Percentiles rank a stretch among this genome's conserved stretches.
These are phyloP conservation scores for Podaxis pistillaris DNA, from an alignment of 768 basidiomycete species.

Conservation along the genomic window DNA sequence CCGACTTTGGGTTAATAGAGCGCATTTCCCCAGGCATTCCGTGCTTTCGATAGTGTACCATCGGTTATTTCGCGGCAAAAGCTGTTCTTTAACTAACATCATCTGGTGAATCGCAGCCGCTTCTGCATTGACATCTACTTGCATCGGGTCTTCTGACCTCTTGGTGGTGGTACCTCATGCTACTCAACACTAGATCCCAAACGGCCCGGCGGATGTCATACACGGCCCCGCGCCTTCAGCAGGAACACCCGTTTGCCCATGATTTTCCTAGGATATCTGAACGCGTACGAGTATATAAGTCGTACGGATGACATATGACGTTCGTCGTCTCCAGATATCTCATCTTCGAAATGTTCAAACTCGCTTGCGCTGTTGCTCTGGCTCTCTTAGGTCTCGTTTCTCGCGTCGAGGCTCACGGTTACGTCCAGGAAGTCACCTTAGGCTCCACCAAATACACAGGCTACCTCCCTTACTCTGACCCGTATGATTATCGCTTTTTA, in stretches of 20 bases:
- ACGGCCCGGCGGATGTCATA: constrained; percentile 1
- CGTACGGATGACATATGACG: too few species aligned
- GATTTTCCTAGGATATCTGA: neutral
- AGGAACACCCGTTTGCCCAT: neutral
- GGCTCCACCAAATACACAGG: constrained; percentile 33
- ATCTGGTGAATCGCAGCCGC: neutral
- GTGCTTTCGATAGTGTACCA: neutral
- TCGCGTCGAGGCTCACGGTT: constrained; percentile 31
- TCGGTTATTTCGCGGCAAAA: constrained; percentile 11
- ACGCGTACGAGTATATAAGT: neutral
- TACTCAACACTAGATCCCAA: neutral
- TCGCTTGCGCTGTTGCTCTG: neutral
- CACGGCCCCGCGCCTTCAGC: neutral
- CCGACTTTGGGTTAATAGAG: neutral
- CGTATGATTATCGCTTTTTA: constrained; percentile 20
- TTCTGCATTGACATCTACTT: neutral
- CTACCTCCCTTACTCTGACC: constrained; percentile 36
- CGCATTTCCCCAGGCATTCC: too few species aligned
- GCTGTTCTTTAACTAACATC: neutral
- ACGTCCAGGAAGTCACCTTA: constrained; percentile 35
- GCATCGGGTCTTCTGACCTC: neutral
- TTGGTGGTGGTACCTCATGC: neutral
- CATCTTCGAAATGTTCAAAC: constrained; percentile 11
- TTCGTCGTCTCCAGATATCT: neutral
- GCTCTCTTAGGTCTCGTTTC: constrained; percentile 12